Conservation (phyloP, 2,329 filamentous ascomycete species). For the Penicillium frequentans region DNA sequence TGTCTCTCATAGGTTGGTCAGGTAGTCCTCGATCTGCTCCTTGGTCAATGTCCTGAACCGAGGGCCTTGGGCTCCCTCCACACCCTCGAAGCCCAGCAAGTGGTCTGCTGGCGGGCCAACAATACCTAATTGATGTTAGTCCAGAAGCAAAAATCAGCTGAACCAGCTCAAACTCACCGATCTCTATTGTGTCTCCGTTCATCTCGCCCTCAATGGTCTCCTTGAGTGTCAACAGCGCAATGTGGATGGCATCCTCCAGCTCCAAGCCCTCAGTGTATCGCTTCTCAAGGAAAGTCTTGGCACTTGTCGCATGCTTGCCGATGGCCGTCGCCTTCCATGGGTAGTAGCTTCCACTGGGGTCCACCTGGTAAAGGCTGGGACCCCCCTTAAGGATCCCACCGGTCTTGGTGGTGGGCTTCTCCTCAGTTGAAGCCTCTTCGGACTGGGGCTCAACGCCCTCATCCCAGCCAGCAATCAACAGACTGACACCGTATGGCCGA, state of each 20-base stretch:
- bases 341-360: conserved; percentile 98
- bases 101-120: conserved; percentile 93
- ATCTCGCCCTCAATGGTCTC: conserved; percentile 99
- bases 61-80: conserved; percentile 44
- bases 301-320: conserved; percentile 95
- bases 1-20: conserved; percentile 83
- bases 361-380: conserved; percentile 96
- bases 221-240: conserved; percentile 94
- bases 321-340: conserved; percentile 99
- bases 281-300: conserved; percentile 99
- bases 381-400: conserved; percentile 94
- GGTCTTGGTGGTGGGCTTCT: conserved; percentile 80
- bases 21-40: conserved; percentile 98
- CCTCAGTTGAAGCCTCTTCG: conserved; percentile 55
- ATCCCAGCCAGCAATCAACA: conserved; percentile 96
- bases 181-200: conserved; percentile 98
- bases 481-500: conserved; percentile 90
- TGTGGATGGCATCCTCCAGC: conserved; percentile 97
- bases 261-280: conserved; percentile 96
- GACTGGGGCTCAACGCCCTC: conserved; percentile 84
- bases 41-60: conserved; percentile 71
- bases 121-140: conserved; percentile 63
- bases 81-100: conserved; percentile 73
- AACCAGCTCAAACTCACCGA: conserved; percentile 61
- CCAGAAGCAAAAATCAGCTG: not conserved